Evolutionary conservation across 495 filamentous ascomycete genomes (phyloP).

Genomic region (Penicillium silybi): DNA sequence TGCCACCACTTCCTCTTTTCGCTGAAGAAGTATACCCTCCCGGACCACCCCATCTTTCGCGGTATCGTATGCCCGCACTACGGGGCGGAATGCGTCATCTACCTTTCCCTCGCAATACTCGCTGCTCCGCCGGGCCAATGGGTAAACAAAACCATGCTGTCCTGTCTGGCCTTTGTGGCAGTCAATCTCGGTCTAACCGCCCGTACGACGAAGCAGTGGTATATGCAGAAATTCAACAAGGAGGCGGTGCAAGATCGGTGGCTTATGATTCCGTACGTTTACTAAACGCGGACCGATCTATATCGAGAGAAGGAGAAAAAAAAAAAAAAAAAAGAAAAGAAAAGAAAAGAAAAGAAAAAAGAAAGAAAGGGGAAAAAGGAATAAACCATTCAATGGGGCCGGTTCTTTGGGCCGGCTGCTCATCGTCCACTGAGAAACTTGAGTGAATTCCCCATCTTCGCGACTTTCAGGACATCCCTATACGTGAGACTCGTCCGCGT

Average conservation of each 20-base stretch:
- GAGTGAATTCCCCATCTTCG: slow-evolving; percentile 65
- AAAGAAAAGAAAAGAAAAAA: no score
- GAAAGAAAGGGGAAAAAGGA: no score
- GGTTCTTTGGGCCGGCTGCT: neutral
- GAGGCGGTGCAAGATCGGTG: slow-evolving; percentile 62
- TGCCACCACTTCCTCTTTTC: slow-evolving; percentile 77
- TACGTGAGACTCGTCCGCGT: slow-evolving; percentile 86
- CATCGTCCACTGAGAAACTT: slow-evolving; percentile 51
- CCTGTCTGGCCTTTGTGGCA: slow-evolving; percentile 66
- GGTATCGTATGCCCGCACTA: slow-evolving; percentile 85
- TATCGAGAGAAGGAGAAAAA: neutral
- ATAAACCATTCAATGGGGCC: neutral
- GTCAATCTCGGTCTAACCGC: slow-evolving; percentile 82
- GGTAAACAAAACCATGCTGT: slow-evolving; percentile 70
- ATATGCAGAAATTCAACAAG: slow-evolving; percentile 70
- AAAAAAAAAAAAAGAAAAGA: no score
- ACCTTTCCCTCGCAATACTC: slow-evolving; percentile 69
- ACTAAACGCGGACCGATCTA: slow-evolving; percentile 33
- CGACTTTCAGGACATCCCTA: slow-evolving; percentile 86
- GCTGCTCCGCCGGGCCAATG: slow-evolving; percentile 60
- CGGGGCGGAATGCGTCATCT: slow-evolving; percentile 79
- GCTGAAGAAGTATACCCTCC: slow-evolving; percentile 81
- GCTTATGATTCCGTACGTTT: slow-evolving; percentile 82
- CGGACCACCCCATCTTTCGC: slow-evolving; percentile 65
- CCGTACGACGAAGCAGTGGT: slow-evolving; percentile 74